Evolutionary conservation across 2,329 filamentous ascomycete genomes (phyloP).

Genomic region (Diaporthe longicolla): DNA sequence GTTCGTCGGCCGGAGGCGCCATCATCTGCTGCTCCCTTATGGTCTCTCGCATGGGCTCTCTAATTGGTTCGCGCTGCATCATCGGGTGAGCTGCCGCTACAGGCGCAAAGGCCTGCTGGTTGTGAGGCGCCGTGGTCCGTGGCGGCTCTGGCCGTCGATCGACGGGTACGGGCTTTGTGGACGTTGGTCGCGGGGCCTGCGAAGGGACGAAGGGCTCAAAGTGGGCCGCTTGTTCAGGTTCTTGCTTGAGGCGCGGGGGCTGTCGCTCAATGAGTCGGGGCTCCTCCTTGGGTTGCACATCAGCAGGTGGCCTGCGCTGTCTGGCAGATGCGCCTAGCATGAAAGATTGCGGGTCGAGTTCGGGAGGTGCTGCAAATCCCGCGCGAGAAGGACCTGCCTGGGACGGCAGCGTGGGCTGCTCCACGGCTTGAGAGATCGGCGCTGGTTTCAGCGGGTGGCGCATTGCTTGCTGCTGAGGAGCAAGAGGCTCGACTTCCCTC

Average conservation of each 20-base stretch:
- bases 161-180: constrained; percentile 56
- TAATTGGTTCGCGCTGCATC: constrained; percentile 37
- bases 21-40: constrained; percentile 38
- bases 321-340: constrained; percentile 46
- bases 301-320: constrained; percentile 51
- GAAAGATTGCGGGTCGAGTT: constrained; percentile 35
- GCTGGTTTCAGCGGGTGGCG: constrained; percentile 58
- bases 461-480: constrained; percentile 51
- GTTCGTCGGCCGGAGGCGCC: constrained; percentile 54
- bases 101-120: constrained; percentile 52
- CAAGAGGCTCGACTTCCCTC: constrained; percentile 39
- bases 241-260: constrained; percentile 62
- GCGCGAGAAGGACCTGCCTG: constrained; percentile 52
- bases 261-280: constrained; percentile 47
- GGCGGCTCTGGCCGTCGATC: constrained; percentile 60
- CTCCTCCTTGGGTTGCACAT: constrained; percentile 49
- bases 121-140: constrained; percentile 53
- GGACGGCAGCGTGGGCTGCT: constrained; percentile 47
- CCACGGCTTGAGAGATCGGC: constrained; percentile 45
- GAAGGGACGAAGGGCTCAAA: constrained; percentile 62
- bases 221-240: constrained; percentile 62
- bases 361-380: constrained; percentile 38
- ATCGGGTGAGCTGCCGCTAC: constrained; percentile 41
- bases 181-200: constrained; percentile 53
- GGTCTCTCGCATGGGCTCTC: constrained; percentile 28